Conservation (phyloP, 164 flowering plant species). For the Macadamia integrifolia region DNA sequence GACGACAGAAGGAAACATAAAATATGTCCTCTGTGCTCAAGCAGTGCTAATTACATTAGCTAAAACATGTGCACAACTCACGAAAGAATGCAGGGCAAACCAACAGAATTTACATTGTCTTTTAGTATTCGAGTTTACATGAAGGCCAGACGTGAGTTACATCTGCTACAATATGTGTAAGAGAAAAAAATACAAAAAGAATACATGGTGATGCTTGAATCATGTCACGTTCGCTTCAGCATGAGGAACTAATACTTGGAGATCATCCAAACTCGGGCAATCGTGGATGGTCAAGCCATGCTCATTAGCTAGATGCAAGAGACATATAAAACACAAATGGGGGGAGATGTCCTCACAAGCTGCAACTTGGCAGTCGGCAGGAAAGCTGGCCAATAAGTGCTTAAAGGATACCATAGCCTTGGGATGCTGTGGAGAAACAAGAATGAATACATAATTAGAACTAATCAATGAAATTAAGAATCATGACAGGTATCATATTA, state of each 20-base stretch:
- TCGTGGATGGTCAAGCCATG: slow-evolving; percentile 50
- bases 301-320: slow-evolving; percentile 84
- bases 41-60: no score
- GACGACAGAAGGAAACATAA: no score
- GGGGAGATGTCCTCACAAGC: slow-evolving; percentile 53
- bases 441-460: neutral
- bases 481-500: no score
- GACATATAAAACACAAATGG: slow-evolving; percentile 77
- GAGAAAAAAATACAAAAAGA: neutral
- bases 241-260: slow-evolving; percentile 36
- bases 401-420: slow-evolving; percentile 36
- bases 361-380: slow-evolving; percentile 40
- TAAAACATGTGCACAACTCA: no score
- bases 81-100: no score
- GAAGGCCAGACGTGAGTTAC: slow-evolving; percentile 5
- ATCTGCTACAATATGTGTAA: neutral
- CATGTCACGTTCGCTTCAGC: neutral
- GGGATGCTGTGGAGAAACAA: slow-evolving; percentile 13
- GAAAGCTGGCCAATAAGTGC: slow-evolving; percentile 35
- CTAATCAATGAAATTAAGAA: no score
- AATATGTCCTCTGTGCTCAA: no score
- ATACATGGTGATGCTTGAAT: neutral
- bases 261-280: slow-evolving; percentile 52
- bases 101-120: no score
- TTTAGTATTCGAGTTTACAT: neutral